Base-by-base conservation (phyloP, 805 yeast species). In the Kregervanrija pseudodelftensis region DNA sequence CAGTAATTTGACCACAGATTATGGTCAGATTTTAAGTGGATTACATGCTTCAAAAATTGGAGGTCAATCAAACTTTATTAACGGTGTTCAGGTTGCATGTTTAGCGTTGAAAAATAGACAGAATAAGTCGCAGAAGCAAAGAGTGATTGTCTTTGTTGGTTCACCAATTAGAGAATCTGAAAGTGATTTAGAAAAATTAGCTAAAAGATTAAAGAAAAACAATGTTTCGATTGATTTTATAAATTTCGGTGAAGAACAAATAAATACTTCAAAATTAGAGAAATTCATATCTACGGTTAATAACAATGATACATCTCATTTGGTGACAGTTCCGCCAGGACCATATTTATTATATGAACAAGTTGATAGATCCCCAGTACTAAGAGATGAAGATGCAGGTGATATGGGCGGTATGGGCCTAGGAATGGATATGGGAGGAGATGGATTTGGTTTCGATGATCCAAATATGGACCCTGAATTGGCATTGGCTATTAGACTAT, bases 381-480 rank as follows among this genome's bases (percentile, higher is more conserved):
- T 88, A 51, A 69, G 73, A 38, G 80, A 80, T 45, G 88, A 79
- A 44, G 85, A 84, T 11, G 76, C 67, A 15, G 77, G 71, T 11
- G 74, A 68, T 41, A 30, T 42, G n/a, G 56, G 44, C 11, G 70
- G 65, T 22, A 22, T 22, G 28, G 28, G 28, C 8, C 8, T 22
- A 5, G 28, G 28, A 4, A 22, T 22, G 28, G 60, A 52, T 12
- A 55, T 41, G 22, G 75, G 65, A 28, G 74, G 66, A n/a, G 74
- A 70, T 47, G 75, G 69, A 41, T 79, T 79, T 66, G 87, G 80
- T 46, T 74, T 82, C 58, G 78, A 77, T 35, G 98, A 91, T 65
- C 91, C 96, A 31, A 80, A 81, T 53, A 84, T 88, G 80, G 99
- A 93, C 58, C 98, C 98, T 31, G 99, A 93, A 66, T 77, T 93